A percentile compares a stretch with the other conserved stretches of the same genome.
phyloP scores from a whole-genome alignment of 2,329 filamentous ascomycete genomes.

The Alternaria sp. region DNA sequence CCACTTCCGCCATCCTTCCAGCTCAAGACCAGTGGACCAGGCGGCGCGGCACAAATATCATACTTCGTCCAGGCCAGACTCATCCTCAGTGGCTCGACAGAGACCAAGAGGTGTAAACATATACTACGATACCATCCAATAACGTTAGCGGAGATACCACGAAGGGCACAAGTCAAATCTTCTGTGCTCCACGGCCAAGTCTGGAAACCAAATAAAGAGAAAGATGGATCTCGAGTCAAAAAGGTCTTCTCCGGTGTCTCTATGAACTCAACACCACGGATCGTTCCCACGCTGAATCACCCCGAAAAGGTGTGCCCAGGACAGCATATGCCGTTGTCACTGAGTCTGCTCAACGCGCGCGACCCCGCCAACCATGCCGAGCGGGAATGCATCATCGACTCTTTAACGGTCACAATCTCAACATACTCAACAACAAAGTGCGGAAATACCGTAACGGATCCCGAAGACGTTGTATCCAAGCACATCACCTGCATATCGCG shows the following conservation, averaged over 20 bases:
- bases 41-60: slow-evolving; percentile 37
- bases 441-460: slow-evolving; percentile 28
- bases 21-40: slow-evolving; percentile 30
- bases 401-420: slow-evolving; percentile 36
- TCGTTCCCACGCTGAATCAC: slow-evolving; percentile 40
- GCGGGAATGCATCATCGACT: slow-evolving; percentile 34
- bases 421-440: slow-evolving; percentile 43
- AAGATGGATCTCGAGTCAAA: slow-evolving; percentile 23
- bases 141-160: slow-evolving; percentile 12
- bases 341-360: slow-evolving; percentile 32
- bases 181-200: slow-evolving; percentile 37
- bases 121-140: slow-evolving; percentile 36
- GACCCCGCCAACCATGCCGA: slow-evolving; percentile 25
- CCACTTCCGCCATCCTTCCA: slow-evolving; percentile 43
- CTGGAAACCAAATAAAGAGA: slow-evolving; percentile 31
- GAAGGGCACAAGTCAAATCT: slow-evolving; percentile 27
- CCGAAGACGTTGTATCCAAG: slow-evolving; percentile 38
- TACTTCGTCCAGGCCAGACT: slow-evolving; percentile 42
- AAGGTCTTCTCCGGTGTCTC: slow-evolving; percentile 30
- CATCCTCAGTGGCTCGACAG: slow-evolving; percentile 17
- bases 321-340: slow-evolving; percentile 39
- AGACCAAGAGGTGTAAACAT: slow-evolving; percentile 27
- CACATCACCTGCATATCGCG: slow-evolving; percentile 41
- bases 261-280: slow-evolving; percentile 24
- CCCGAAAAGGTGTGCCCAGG: slow-evolving; percentile 39